A percentile compares a stretch with the other conserved stretches of the same genome.
Evolutionary conservation across 176 grass and related monocot genomes (phyloP).

Genomic region (Carex pumila): DNA sequence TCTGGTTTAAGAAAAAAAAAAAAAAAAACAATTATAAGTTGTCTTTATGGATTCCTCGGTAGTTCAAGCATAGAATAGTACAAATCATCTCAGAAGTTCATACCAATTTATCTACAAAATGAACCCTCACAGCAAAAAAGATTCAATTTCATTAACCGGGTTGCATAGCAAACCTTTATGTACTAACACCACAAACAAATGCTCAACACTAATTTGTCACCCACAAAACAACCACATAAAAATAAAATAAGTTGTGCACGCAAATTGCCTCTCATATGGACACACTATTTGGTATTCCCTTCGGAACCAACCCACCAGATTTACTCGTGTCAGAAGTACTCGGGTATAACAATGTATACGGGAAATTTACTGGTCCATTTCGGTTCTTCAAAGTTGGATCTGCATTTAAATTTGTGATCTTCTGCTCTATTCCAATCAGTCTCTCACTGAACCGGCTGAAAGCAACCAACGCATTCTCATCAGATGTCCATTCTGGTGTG

Average conservation of each 20-base stretch:
- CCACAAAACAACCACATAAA: not conserved
- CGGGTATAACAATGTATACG: slow-evolving; percentile 61
- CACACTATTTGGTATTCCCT: slow-evolving; percentile 76
- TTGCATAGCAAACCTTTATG: not conserved
- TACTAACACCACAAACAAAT: not conserved
- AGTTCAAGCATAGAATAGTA: not conserved
- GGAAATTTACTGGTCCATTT: slow-evolving; percentile 48
- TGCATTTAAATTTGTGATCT: slow-evolving; percentile 35
- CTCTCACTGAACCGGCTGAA: slow-evolving; percentile 37
- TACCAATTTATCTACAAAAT: not conserved
- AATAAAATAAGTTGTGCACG: not conserved
- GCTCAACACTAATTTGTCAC: not conserved
- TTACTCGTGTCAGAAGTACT: slow-evolving; percentile 49
- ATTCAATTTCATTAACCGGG: not conserved
- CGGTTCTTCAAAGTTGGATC: slow-evolving; percentile 43
- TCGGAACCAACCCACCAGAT: slow-evolving; percentile 29
- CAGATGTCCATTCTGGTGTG: slow-evolving; percentile 62
- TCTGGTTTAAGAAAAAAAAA: too few relatives aligned
- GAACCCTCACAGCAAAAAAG: not conserved
- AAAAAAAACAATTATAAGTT: not conserved
- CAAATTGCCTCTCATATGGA: slow-evolving; percentile 41
- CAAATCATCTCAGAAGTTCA: not conserved
- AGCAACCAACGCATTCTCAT: slow-evolving; percentile 37
- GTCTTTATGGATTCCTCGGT: not conserved
- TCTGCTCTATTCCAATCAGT: slow-evolving; percentile 41